These are phyloP conservation scores for Hyphodiscus hymeniophilus DNA, from an alignment of 495 filamentous ascomycete species.

Conservation along the genomic window DNA sequence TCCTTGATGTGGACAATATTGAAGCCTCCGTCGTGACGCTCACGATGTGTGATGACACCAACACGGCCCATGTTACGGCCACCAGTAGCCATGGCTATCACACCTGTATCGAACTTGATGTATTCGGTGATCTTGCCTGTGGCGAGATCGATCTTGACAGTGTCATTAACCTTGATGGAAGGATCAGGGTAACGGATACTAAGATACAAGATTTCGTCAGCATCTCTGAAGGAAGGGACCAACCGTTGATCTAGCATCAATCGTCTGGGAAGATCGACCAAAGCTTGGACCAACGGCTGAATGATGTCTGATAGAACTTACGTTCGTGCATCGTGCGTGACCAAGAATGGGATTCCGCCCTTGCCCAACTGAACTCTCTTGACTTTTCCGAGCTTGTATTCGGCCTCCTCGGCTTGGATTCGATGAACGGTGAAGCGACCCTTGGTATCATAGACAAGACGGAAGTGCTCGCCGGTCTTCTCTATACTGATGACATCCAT, in stretches of 20 bases:
- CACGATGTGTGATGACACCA: conserved; percentile 98
- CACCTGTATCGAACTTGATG: conserved; percentile 95
- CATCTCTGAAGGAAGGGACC: conserved; percentile 19
- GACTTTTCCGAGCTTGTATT: conserved; percentile 99
- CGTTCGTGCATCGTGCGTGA: conserved; percentile 99
- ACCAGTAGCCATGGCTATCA: conserved; percentile 95
- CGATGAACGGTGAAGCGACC: conserved; percentile 99
- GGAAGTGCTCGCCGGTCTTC: conserved; percentile 99
- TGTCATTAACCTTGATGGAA: conserved; percentile 98
- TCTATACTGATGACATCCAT: conserved; percentile 99
- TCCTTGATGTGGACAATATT: conserved; percentile 99
- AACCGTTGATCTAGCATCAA: conserved; percentile 32
- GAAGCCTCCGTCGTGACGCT: conserved; percentile 99
- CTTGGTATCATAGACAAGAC: conserved; percentile 99
- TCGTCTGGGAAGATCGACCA: conserved; percentile 55
- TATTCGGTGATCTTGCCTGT: conserved; percentile 96
- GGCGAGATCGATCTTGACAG: conserved; percentile 94
- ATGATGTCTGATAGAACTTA: conserved; percentile 89
- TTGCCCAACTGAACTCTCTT: conserved; percentile 98
- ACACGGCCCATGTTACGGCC: conserved; percentile 99
- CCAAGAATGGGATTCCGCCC: conserved; percentile 99
- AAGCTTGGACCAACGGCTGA: conserved; percentile 99
- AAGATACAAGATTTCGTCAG: conserved; percentile 22
- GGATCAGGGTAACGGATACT: conserved; percentile 99
- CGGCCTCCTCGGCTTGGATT: conserved; percentile 93